phyloP scores from a whole-genome alignment of 2,329 filamentous ascomycete genomes.

The Xylaria sp. region DNA sequence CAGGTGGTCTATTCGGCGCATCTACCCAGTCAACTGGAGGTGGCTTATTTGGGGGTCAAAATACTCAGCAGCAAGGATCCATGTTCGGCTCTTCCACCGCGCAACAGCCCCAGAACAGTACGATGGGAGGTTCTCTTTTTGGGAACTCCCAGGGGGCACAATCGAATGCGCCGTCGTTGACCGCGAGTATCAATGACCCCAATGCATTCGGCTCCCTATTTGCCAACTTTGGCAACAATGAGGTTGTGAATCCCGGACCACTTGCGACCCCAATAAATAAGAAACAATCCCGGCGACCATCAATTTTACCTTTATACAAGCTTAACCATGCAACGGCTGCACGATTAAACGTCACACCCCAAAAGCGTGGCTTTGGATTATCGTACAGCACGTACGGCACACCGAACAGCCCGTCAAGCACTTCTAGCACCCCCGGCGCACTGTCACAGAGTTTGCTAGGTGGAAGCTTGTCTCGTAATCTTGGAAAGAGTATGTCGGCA shows the following conservation, averaged over 20 bases:
- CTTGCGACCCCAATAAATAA: slow-evolving; percentile 88
- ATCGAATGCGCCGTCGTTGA: slow-evolving; percentile 71
- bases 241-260: slow-evolving; percentile 79
- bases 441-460: slow-evolving; percentile 74
- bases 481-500: slow-evolving; percentile 89
- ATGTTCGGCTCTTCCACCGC: slow-evolving; percentile 60
- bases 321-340: slow-evolving; percentile 83
- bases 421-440: slow-evolving; percentile 74
- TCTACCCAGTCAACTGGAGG: slow-evolving; percentile 56
- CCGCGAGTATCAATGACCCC: slow-evolving; percentile 82
- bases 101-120: slow-evolving; percentile 60
- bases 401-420: slow-evolving; percentile 75
- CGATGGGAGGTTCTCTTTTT: slow-evolving; percentile 67
- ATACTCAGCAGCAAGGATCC: slow-evolving; percentile 56
- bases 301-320: slow-evolving; percentile 86
- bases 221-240: slow-evolving; percentile 72
- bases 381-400: slow-evolving; percentile 93
- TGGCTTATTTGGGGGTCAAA: slow-evolving; percentile 65
- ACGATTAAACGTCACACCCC: slow-evolving; percentile 78
- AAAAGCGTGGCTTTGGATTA: slow-evolving; percentile 89
- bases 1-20: slow-evolving; percentile 64
- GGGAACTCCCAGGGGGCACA: slow-evolving; percentile 61
- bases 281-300: slow-evolving; percentile 78
- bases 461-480: slow-evolving; percentile 73
- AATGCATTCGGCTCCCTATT: slow-evolving; percentile 94